Percentiles rank a stretch among this genome's conserved stretches.
phyloP scores from a whole-genome alignment of 208 protist genomes.

The Trypanosoma vivax region DNA sequence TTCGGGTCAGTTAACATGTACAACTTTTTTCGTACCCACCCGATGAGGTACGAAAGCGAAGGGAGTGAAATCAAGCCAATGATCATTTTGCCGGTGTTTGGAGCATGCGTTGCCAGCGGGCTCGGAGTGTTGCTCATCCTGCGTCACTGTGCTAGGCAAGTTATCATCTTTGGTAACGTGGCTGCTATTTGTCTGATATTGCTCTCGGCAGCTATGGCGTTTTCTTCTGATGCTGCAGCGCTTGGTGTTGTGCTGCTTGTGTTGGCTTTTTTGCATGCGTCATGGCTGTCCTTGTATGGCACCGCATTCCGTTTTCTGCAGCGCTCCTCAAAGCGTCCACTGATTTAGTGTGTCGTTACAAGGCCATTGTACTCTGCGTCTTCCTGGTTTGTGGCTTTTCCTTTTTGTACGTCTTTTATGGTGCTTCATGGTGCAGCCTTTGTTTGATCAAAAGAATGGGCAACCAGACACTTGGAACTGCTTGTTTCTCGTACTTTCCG shows the following conservation, averaged over 20 bases:
- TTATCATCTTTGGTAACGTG: constrained; percentile 3
- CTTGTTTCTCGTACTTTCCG: constrained; percentile 35
- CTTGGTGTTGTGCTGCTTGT: constrained; percentile 13
- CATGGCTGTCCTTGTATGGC: constrained; percentile 45
- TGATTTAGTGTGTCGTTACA: constrained; percentile 44
- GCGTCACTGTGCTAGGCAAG: neutral
- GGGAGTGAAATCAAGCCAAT: too few relatives aligned
- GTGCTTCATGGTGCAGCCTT: constrained; percentile 26
- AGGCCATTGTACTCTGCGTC: constrained; percentile 42
- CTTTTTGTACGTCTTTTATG: constrained; percentile 54
- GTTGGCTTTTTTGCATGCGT: constrained; percentile 14
- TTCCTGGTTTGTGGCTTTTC: constrained; percentile 19
- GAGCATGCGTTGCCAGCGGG: too few relatives aligned
- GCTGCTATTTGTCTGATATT: constrained; percentile 20
- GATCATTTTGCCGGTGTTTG: too few relatives aligned
- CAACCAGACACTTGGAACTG: constrained; percentile 20
- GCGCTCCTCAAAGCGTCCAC: constrained; percentile 44
- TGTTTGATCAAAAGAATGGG: constrained; percentile 30
- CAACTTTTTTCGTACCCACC: too few relatives aligned
- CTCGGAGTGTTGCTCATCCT: too few relatives aligned
- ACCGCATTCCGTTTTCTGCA: constrained; percentile 74
- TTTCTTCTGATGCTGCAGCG: constrained; percentile 8
- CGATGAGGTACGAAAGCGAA: too few relatives aligned
- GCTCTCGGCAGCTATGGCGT: constrained; percentile 6
- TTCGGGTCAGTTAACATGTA: neutral